A percentile compares a stretch with the other conserved stretches of the same genome.
phyloP scores from a whole-genome alignment of 2,329 filamentous ascomycete species.

The Raffaelea albimanens region DNA sequence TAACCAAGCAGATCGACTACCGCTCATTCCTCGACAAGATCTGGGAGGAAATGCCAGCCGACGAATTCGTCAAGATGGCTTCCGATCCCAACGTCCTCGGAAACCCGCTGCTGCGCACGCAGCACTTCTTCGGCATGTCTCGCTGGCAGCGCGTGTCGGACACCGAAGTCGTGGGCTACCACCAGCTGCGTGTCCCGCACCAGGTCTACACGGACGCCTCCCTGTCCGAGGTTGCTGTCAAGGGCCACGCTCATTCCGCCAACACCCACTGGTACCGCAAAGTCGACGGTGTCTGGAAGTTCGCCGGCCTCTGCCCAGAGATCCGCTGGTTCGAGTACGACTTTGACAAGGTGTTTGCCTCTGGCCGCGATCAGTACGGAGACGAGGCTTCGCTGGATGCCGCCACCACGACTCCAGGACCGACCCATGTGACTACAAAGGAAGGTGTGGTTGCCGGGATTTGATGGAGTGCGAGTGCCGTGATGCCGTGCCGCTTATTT shows the following conservation, averaged over 20 bases:
- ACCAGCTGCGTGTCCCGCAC: constrained; percentile 53
- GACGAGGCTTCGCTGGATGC: background rate
- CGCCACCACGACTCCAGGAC: no score
- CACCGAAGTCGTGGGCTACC: constrained; percentile 48
- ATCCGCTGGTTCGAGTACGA: constrained; percentile 50
- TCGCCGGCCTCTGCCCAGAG: constrained; percentile 44
- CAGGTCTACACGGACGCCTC: constrained; percentile 44
- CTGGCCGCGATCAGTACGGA: constrained; percentile 14
- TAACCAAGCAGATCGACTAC: constrained; percentile 54
- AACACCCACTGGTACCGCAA: constrained; percentile 50
- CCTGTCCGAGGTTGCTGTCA: constrained; percentile 35
- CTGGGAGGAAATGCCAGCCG: constrained; percentile 52
- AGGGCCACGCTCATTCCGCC: constrained; percentile 50
- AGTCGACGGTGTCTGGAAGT: constrained; percentile 51
- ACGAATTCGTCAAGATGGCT: constrained; percentile 53
- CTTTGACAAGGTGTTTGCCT: constrained; percentile 26
- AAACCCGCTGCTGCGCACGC: constrained; percentile 51
- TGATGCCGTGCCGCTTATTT: no score
- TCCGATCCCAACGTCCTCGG: constrained; percentile 48
- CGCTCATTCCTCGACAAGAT: constrained; percentile 49
- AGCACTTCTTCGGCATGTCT: constrained; percentile 53
- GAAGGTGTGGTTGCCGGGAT: no score
- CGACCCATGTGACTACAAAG: no score
- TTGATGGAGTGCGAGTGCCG: no score
- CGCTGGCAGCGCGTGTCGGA: constrained; percentile 50